These are phyloP conservation scores for Rhodotorula graminis DNA, from an alignment of 768 basidiomycete species.

Conservation along the genomic window DNA sequence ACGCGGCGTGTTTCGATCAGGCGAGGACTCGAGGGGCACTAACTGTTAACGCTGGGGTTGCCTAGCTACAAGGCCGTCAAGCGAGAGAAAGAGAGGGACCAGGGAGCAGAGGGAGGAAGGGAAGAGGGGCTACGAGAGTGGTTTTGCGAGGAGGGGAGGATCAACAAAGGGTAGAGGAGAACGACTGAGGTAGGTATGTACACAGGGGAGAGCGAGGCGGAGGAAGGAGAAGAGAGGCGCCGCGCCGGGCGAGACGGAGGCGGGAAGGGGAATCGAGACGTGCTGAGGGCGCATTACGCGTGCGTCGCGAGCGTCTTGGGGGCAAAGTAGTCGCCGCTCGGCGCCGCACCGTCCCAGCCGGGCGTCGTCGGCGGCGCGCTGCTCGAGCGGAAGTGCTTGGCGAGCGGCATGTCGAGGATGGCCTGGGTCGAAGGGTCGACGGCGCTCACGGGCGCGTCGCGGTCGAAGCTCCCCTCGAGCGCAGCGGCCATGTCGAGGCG, in stretches of 20 bases:
- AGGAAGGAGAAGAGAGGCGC: not conserved
- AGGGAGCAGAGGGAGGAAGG: not conserved
- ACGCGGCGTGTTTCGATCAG: no score
- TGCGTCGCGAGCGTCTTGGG: not conserved
- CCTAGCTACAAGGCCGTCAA: no score
- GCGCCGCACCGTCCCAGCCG: not conserved
- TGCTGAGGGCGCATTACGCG: no score
- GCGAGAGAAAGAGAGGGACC: no score
- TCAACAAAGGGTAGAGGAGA: no score
- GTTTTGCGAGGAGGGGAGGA: no score
- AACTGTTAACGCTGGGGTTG: no score
- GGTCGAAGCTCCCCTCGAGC: not conserved
- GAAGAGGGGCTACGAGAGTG: not conserved
- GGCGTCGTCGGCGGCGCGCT: slow-evolving; percentile 13
- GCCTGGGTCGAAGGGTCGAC: not conserved
- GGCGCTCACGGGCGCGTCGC: not conserved
- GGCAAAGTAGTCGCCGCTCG: slow-evolving; percentile 1
- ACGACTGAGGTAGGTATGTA: no score
- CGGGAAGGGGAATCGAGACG: not conserved
- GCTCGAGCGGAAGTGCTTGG: not conserved
- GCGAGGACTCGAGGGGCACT: no score
- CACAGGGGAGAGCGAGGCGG: no score
- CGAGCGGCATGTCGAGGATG: not conserved
- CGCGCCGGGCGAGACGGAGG: not conserved
- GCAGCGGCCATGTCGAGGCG: not conserved